These are phyloP conservation scores for Cicer cuneatum DNA, from an alignment of 306 rosid species.

Conservation along the genomic window DNA sequence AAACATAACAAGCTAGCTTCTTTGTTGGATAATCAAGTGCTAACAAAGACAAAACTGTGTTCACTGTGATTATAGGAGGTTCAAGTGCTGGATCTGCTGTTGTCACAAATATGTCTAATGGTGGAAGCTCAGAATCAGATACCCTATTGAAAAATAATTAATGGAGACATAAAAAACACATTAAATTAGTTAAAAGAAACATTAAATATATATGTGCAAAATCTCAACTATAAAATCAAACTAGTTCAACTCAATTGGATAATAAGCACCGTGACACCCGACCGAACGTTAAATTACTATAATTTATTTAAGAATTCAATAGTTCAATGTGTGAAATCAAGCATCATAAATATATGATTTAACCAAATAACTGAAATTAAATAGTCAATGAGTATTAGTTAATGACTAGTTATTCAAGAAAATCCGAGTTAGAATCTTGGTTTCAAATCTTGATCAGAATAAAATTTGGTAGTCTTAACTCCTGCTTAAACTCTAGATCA, in stretches of 20 bases:
- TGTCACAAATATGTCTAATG: conserved; percentile 76
- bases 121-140: conserved; percentile 60
- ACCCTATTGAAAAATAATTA: conserved; percentile 40
- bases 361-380: too few species aligned
- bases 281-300: too few species aligned
- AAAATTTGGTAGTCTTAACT: too few species aligned
- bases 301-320: neutral
- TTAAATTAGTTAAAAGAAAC: neutral
- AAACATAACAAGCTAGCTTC: conserved; percentile 79
- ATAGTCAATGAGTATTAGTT: too few species aligned
- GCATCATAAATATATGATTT: neutral
- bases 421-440: too few species aligned
- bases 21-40: conserved; percentile 77
- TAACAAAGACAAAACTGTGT: conserved; percentile 71
- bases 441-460: too few species aligned
- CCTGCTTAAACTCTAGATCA: too few species aligned
- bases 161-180: neutral
- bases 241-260: too few species aligned
- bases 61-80: conserved; percentile 70
- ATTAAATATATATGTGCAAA: neutral
- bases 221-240: neutral
- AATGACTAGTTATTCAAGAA: too few species aligned
- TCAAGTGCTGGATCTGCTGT: conserved; percentile 71
- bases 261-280: too few species aligned
- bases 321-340: neutral